Percentiles rank a stretch among this genome's conserved stretches.
These are phyloP conservation scores for Lasiodiplodia sp. DNA, from an alignment of 2,329 filamentous ascomycete species.

Conservation along the genomic window DNA sequence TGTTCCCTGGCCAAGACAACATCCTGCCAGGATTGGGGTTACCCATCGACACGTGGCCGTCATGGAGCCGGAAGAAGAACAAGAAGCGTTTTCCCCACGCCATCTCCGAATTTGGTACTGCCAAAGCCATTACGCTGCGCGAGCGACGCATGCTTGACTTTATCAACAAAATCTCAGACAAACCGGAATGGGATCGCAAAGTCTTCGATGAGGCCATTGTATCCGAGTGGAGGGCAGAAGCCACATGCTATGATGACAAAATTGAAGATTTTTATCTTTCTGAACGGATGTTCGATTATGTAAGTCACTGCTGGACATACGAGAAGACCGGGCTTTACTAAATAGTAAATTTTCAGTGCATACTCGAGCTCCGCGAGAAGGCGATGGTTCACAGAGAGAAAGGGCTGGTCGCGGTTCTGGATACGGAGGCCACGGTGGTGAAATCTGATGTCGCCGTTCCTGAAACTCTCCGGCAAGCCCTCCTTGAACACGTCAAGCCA, in stretches of 20 bases:
- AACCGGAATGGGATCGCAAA: conserved; percentile 50
- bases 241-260: conserved; percentile 14
- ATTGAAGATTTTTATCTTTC: conserved; percentile 6
- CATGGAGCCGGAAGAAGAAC: conserved; percentile 30
- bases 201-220: conserved; percentile 44
- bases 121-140: conserved; percentile 40
- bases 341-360: conserved; percentile 23
- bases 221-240: conserved; percentile 43
- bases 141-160: conserved; percentile 49
- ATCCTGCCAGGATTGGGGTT: conserved; percentile 42
- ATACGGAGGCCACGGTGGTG: conserved; percentile 54
- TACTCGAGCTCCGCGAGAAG: conserved; percentile 60
- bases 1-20: too few species aligned
- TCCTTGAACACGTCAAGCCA: conserved; percentile 53
- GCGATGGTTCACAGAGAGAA: conserved; percentile 53
- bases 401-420: conserved; percentile 54
- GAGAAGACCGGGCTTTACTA: neutral
- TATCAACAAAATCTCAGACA: conserved; percentile 52
- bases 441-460: conserved; percentile 62
- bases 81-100: conserved; percentile 44
- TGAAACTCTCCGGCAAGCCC: conserved; percentile 46
- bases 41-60: conserved; percentile 40
- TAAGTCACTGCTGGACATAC: neutral
- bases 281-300: conserved; percentile 17
- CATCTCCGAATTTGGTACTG: conserved; percentile 37